Conservation (phyloP, 2,329 filamentous ascomycete species). For the Talaromyces sp. region DNA sequence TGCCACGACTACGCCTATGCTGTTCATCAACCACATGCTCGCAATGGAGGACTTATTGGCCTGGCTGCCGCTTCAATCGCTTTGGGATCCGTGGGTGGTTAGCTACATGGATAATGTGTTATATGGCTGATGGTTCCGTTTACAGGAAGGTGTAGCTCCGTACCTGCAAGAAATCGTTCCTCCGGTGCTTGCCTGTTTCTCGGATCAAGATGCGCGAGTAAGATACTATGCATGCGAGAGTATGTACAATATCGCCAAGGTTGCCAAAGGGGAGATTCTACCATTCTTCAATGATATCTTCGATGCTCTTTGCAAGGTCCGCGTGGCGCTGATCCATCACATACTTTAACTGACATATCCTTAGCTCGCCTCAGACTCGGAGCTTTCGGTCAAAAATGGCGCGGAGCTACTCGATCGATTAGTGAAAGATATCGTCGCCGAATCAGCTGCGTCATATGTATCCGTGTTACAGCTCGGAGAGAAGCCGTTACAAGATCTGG, state of each 20-base stretch:
- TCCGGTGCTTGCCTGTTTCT: conserved; percentile 94
- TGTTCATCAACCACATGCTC: conserved; percentile 91
- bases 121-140: conserved; percentile 21
- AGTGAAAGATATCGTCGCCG: conserved; percentile 92
- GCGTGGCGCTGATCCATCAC: conserved; percentile 19
- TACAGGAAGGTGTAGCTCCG: conserved; percentile 73
- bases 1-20: conserved; percentile 98
- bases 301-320: conserved; percentile 91
- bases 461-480: conserved; percentile 66
- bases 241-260: conserved; percentile 99
- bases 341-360: conserved; percentile 19
- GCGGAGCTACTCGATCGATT: conserved; percentile 91
- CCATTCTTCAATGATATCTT: conserved; percentile 99
- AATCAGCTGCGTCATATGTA: conserved; percentile 91
- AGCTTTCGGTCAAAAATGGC: conserved; percentile 96
- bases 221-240: conserved; percentile 98
- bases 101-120: conserved; percentile 16
- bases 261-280: conserved; percentile 94
- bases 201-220: conserved; percentile 94
- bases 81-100: conserved; percentile 71
- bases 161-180: conserved; percentile 94
- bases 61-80: conserved; percentile 94
- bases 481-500: conserved; percentile 37
- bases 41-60: conserved; percentile 94
- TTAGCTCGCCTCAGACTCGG: conserved; percentile 90